Percentiles rank a stretch among this genome's conserved stretches.
Evolutionary conservation across 768 basidiomycete genomes (phyloP).

Genomic region (Trametes villosa): DNA sequence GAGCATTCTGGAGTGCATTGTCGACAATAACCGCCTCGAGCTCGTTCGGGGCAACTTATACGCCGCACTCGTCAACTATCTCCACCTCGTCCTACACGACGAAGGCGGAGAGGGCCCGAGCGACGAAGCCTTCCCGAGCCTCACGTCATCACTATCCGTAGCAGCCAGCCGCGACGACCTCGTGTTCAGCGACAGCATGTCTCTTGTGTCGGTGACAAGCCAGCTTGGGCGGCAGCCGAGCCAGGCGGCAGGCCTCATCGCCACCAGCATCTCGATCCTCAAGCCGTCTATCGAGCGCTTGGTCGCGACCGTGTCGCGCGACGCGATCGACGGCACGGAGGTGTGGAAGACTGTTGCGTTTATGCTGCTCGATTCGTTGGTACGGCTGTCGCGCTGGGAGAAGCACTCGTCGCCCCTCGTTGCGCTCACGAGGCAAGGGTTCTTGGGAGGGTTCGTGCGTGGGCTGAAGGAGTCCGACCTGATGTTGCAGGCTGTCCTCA

Average conservation of each 20-base stretch:
- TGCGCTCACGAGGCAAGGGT: slow-evolving; percentile 71
- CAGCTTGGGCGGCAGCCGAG: slow-evolving; percentile 6
- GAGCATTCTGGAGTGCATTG: slow-evolving; percentile 72
- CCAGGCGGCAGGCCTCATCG: slow-evolving; percentile 46
- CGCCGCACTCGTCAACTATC: slow-evolving; percentile 85
- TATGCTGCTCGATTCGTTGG: slow-evolving; percentile 82
- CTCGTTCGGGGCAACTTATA: slow-evolving; percentile 95
- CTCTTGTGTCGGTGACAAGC: slow-evolving; percentile 9
- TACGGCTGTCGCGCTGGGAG: slow-evolving; percentile 70
- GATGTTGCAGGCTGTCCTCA: slow-evolving; percentile 74
- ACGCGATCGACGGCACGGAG: slow-evolving; percentile 93
- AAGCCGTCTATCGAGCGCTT: slow-evolving; percentile 73
- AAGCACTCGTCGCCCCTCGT: slow-evolving; percentile 66
- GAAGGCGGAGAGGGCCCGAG: slow-evolving; percentile 6
- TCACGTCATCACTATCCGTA: slow-evolving; percentile 18
- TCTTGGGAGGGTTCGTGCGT: slow-evolving; percentile 78
- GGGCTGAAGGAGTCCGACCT: slow-evolving; percentile 84
- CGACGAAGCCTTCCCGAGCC: slow-evolving; percentile 6
- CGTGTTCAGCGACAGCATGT: slow-evolving; percentile 43
- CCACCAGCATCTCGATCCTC: slow-evolving; percentile 67
- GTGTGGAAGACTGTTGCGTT: slow-evolving; percentile 98
- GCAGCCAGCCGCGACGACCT: slow-evolving; percentile 45
- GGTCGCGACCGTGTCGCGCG: slow-evolving; percentile 74
- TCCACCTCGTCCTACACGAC: slow-evolving; percentile 62
- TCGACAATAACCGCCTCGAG: slow-evolving; percentile 79